Evolutionary conservation across 768 basidiomycete genomes (phyloP), one percentile per base, ranked within the genome.

Genomic region (Suillus lakei): DNA sequence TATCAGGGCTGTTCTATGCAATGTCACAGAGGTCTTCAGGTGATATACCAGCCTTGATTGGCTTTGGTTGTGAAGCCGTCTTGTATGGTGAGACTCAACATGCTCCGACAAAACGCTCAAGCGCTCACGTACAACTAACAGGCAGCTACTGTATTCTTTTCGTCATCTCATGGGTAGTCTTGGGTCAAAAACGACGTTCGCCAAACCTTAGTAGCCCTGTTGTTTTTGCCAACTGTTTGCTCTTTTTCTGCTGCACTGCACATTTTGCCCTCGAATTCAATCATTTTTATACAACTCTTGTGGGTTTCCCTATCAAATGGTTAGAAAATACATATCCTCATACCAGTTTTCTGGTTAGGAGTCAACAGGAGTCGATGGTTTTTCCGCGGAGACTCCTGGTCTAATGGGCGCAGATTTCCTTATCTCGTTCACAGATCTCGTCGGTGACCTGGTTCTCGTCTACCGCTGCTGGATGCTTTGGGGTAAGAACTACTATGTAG

Each of bases 391-490:
- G 71, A 81, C 76, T 1, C 64, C 26, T 2, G 38, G 28, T 23
- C 76, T 78, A 59, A 38, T 72, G 4, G 81, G 67, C 3, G 78
- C 79, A 5, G 80, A 81, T 67, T 65, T 78, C 26, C 65, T 82
- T 48, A 74, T 81, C 62, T 78, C 79, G 1, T 58, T 80, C 39
- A 71, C 74, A 0, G 79, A 81, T 66, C 74, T 82, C 44, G 36
- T 79, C 26, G 80, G 79, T 2, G 73, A 80, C 67, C 18, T 75
- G 41, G 66, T 77, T 54, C 74, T 82, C 39, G 67, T 80, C 34
- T 82, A 82, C 63, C 82, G 83, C 39, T 82, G 80, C 70, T 83
- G 79, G 76, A 68, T 79, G 65, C 54, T 83, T 54, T 83, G 81
- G 80, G 74, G 68, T 1, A 70, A 67, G 58, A 78, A 74, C 44